phyloP scores from a whole-genome alignment of 2,329 filamentous ascomycete species.

The Ophiostoma angusticollis region DNA sequence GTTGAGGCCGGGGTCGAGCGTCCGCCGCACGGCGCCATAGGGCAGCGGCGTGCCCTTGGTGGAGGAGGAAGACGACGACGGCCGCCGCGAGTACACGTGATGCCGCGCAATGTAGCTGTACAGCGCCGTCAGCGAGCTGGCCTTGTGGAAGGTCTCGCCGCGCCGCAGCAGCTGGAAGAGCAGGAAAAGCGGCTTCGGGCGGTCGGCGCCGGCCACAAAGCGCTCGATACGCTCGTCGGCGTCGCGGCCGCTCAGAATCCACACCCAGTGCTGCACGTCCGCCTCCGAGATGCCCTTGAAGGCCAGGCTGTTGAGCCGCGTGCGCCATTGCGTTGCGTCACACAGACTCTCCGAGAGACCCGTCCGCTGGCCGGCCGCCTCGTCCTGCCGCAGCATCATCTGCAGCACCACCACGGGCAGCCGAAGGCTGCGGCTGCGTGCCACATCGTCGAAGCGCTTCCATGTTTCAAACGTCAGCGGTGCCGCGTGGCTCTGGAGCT shows the following conservation, averaged over 20 bases:
- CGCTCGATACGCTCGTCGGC: conserved; percentile 25
- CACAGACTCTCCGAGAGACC: conserved; percentile 14
- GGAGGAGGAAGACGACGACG: not conserved
- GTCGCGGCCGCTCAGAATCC: conserved; percentile 25
- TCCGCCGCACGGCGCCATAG: conserved; percentile 12
- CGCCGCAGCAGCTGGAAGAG: conserved; percentile 24
- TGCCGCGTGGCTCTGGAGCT: conserved; percentile 7
- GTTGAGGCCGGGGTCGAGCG: conserved; percentile 14
- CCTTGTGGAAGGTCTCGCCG: conserved; percentile 21
- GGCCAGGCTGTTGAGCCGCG: conserved; percentile 20
- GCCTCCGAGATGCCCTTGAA: conserved; percentile 21
- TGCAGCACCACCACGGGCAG: conserved; percentile 18
- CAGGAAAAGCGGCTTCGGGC: conserved; percentile 28
- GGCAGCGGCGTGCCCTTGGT: conserved; percentile 1
- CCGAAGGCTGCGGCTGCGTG: conserved; percentile 15
- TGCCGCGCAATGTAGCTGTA: conserved; percentile 20
- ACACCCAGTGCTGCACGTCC: conserved; percentile 28
- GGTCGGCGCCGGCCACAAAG: conserved; percentile 20
- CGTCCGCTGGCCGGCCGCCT: conserved; percentile 10
- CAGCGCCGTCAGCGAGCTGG: conserved; percentile 20
- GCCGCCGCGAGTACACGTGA: conserved; percentile 8
- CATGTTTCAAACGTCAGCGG: conserved; percentile 11
- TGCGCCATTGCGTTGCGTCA: conserved; percentile 19
- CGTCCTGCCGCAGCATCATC: conserved; percentile 15
- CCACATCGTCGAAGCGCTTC: conserved; percentile 12